phyloP scores from a whole-genome alignment of 2,329 filamentous ascomycete genomes.

The Aaosphaeria pasadenensis region DNA sequence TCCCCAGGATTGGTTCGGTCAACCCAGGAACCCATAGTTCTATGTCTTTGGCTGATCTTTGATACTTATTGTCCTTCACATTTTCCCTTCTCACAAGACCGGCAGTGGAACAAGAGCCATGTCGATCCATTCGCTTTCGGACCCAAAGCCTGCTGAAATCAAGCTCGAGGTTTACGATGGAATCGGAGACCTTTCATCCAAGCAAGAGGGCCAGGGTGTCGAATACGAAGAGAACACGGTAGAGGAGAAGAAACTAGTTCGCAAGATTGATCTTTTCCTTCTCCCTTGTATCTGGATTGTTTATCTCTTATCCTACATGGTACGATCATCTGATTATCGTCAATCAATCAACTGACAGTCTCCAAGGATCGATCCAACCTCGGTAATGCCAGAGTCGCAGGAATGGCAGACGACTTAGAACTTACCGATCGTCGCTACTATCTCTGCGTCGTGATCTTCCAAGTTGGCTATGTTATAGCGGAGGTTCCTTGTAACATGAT shows the following conservation, averaged over 20 bases:
- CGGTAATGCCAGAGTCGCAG: slow-evolving; percentile 14
- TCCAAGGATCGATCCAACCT: slow-evolving; percentile 19
- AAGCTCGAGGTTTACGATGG: background rate
- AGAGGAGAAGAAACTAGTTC: slow-evolving; percentile 5
- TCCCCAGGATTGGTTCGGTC: too few species aligned
- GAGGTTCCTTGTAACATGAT: slow-evolving; percentile 13
- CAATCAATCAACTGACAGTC: slow-evolving; percentile 7
- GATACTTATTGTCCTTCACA: too few species aligned
- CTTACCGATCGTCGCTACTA: slow-evolving; percentile 14
- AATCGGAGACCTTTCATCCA: background rate
- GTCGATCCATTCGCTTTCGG: background rate
- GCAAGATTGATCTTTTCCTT: slow-evolving; percentile 5
- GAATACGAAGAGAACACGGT: background rate
- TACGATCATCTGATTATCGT: background rate
- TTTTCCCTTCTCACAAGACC: too few species aligned
- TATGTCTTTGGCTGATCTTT: too few species aligned
- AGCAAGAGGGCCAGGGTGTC: background rate
- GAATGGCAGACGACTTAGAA: slow-evolving; percentile 18
- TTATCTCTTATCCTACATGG: slow-evolving; percentile 2
- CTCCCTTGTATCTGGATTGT: slow-evolving; percentile 8
- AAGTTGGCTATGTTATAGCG: slow-evolving; percentile 9
- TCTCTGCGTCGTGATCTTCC: slow-evolving; percentile 7
- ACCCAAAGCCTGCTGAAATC: background rate
- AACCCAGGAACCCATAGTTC: too few species aligned
- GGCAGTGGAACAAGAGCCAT: background rate